phyloP scores from a whole-genome alignment of 2,329 filamentous ascomycete species.

The Annulohypoxylon truncatum region DNA sequence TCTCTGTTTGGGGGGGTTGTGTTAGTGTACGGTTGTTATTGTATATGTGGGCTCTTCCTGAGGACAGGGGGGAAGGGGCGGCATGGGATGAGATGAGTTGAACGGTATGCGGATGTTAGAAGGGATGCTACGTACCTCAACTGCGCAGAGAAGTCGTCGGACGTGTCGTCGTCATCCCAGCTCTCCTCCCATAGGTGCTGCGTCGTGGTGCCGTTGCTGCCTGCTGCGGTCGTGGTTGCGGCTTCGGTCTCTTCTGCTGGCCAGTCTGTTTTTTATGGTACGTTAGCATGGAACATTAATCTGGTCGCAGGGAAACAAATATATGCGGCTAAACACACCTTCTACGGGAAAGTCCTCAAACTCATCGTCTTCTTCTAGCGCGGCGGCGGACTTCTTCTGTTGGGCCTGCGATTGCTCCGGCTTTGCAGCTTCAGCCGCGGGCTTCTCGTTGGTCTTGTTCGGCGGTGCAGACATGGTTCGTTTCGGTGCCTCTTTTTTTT shows the following conservation, averaged over 20 bases:
- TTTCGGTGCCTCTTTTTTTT: not conserved
- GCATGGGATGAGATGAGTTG: not conserved
- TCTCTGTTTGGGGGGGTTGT: constrained; percentile 65
- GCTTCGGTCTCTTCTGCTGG: constrained; percentile 89
- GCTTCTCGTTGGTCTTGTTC: constrained; percentile 51
- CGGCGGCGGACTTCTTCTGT: constrained; percentile 71
- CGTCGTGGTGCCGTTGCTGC: constrained; percentile 72
- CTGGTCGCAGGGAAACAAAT: not conserved
- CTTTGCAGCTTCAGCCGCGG: constrained; percentile 55
- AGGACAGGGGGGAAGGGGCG: not conserved
- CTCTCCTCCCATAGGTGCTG: constrained; percentile 98
- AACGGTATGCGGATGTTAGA: not conserved
- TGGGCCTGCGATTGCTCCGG: constrained; percentile 63
- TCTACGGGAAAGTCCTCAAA: constrained; percentile 99
- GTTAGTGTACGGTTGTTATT: constrained; percentile 7
- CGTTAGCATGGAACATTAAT: constrained; percentile 9
- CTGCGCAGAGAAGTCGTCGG: constrained; percentile 94
- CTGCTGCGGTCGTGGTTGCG: constrained; percentile 52
- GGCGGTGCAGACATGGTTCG: constrained; percentile 41
- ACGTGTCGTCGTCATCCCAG: constrained; percentile 99
- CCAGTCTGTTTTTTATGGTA: constrained; percentile 75
- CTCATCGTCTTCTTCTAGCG: constrained; percentile 96
- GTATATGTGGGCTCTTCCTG: too few species aligned
- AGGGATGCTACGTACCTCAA: constrained; percentile 78
- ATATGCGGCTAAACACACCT: constrained; percentile 65